Base-by-base conservation (phyloP, 2,329 filamentous ascomycete genomes). In the Talaromyces sp. region DNA sequence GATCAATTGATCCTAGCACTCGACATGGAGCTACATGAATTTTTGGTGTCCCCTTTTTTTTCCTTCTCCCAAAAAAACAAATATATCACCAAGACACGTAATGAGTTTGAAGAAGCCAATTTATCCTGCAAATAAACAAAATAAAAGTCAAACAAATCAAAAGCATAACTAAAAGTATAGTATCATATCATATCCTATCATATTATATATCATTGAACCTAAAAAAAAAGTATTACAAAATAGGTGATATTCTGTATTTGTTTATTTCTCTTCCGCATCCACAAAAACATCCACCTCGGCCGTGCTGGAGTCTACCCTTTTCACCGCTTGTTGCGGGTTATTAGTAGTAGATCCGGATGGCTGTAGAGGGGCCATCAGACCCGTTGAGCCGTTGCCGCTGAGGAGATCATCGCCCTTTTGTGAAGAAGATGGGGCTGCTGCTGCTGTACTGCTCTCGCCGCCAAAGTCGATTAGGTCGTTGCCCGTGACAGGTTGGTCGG, bases 251-350 rank as follows among this genome's bases (percentile, higher is more conserved):
- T 24, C 19, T 21, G 21, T 19, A 46, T 46, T 4, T 21, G 7
- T 57, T 66, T 66, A 60, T 32, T 62, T 63, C 58, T 73, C 70
- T 63, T 71, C 62, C 43, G 78, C 78, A 67, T 80, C 78, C 50
- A 80, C 76, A 64, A 80, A 79, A 46, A 74, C 67, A 55, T 80
- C 75, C 46, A 74, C 66, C 35, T 75, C 72, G 19, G 71, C 70
- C 13, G 75, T 77, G 57, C 69, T 65, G 0, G 77, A 76, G 61
- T 78, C 75, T 51, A 69, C 69, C 29, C 76, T 71, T 60, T 73
- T 70, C 52, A 77, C 63, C 9, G 65, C 54, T 43, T 67, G 57
- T 31, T 60, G 56, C 17, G 62, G 35, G 17, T 61, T 56, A 32
- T 50, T 63, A 27, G 56, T 41, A 7, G 59, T 63, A 10, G 27